A percentile compares a stretch with the other conserved stretches of the same genome.
Evolutionary conservation across 352 stramenopile genomes (phyloP).

Genomic region (Phytopythium kandeliae): DNA sequence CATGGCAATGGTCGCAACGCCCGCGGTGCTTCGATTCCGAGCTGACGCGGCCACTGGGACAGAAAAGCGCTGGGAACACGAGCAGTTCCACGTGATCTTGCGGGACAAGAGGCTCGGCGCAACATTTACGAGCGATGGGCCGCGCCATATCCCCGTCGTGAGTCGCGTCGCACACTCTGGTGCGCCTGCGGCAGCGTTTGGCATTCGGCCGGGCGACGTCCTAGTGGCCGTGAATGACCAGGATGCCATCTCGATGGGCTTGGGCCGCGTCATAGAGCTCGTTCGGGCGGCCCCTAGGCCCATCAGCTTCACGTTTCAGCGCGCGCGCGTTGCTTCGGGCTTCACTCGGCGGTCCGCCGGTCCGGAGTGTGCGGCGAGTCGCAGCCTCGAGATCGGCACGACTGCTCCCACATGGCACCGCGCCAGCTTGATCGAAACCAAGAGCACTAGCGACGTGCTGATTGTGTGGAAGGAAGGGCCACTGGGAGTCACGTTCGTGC

Average conservation of each 20-base stretch:
- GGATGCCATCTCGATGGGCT: constrained; percentile 35
- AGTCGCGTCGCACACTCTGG: constrained; percentile 14
- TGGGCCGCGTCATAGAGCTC: constrained; percentile 29
- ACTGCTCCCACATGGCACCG: not conserved
- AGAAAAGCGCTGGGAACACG: constrained; percentile 10
- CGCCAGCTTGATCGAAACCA: not conserved
- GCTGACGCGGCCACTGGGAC: constrained; percentile 6
- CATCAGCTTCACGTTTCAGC: constrained; percentile 52
- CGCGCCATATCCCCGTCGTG: constrained; percentile 42
- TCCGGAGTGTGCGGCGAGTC: not conserved
- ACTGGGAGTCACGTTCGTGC: constrained; percentile 44
- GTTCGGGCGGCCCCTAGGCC: constrained; percentile 26
- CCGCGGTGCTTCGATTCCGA: constrained; percentile 45
- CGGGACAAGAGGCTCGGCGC: constrained; percentile 32
- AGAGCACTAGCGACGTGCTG: constrained; percentile 17
- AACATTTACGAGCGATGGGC: constrained; percentile 36
- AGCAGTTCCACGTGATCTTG: constrained; percentile 38
- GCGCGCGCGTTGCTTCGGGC: constrained; percentile 1
- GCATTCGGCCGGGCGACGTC: constrained; percentile 34
- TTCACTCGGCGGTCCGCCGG: not conserved
- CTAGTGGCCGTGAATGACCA: constrained; percentile 52
- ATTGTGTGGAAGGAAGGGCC: constrained; percentile 45
- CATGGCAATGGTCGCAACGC: constrained; percentile 18
- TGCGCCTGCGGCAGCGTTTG: constrained; percentile 1
- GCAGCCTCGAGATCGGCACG: not conserved